Base-by-base conservation (phyloP, 1,284 basidiomycete genomes). In the Caloboletus inedulis region DNA sequence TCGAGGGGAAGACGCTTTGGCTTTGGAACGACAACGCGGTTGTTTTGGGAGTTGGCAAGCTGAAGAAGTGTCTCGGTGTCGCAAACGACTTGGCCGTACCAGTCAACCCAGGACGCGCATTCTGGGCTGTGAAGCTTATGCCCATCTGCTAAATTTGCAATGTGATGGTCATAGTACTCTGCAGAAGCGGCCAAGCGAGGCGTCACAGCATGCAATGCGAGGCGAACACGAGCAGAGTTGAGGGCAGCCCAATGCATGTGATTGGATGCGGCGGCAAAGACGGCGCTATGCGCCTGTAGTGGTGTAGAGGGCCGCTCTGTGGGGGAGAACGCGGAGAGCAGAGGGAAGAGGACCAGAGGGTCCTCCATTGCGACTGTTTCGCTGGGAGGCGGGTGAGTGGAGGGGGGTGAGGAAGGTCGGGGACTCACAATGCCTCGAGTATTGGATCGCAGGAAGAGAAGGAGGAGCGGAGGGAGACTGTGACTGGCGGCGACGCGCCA, bases 41-140 rank as follows among this genome's bases (percentile, higher is more conserved):
- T 23, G 40, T 55, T 43, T 40, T 46, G 13, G 47, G 46, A 55
- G 27, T 46, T 55, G 23, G 80, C 79, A 31, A 89, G 74, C 41
- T 71, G 75, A 40, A 74, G 74, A 46, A 94, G 73, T 4, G 75
- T 80, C 37, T 88, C 81, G 3, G 81, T 77, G 49, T 84, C 83
- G 64, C 93, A 96, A 10, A 89, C 82, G 16, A 83, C 77, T 53
- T 83, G 73, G 0, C 91, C 90, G 60, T 88, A 86, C 87, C 91
- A 94, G 55, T 94, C 89, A 4, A 95, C 85, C 93, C 92, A 96
- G 18, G 86, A 87, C 1, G 77, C 82, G 63, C 93, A 94, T 7
- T 60, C 51, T 16, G 53, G 52, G 14, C n/a, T 52, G 16, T 36
- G 25, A 33, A 65, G 58, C 19, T 39, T 58, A 51, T 58, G 60